phyloP scores from a whole-genome alignment of 345 rosid species.

The Brassica rapa region DNA sequence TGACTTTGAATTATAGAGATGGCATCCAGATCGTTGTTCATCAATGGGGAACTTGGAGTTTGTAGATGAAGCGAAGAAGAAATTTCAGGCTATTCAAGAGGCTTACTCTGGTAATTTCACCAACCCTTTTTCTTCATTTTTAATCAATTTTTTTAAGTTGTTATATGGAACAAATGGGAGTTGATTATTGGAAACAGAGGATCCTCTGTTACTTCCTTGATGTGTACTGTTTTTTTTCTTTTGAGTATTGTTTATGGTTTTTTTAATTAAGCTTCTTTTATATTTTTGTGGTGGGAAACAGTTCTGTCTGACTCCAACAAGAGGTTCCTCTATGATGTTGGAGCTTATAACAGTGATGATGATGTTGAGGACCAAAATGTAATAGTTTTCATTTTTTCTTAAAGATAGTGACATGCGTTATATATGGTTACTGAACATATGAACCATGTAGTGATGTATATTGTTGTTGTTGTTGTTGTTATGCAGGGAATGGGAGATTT shows the following conservation, averaged over 20 bases:
- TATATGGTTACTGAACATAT: too few relatives aligned
- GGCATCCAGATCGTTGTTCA: constrained; percentile 99
- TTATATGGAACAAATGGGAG: neutral
- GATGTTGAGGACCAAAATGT: constrained; percentile 66
- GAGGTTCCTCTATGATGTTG: constrained; percentile 92
- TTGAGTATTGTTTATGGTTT: constrained; percentile 5
- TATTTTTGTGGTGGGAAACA: constrained; percentile 35
- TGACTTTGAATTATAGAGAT: constrained; percentile 52
- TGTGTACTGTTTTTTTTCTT: neutral
- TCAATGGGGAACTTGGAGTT: constrained; percentile 61
- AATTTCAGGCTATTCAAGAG: constrained; percentile 83
- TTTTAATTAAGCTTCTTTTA: neutral
- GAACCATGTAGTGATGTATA: neutral
- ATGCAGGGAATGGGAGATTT: constrained; percentile 98
- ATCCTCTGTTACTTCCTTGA: constrained; percentile 13
- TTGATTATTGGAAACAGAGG: constrained; percentile 31
- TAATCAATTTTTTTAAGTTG: neutral
- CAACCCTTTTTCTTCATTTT: neutral
- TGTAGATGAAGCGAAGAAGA: constrained; percentile 82
- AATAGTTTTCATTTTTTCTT: neutral
- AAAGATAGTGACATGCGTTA: neutral
- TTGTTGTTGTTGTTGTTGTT: too few relatives aligned
- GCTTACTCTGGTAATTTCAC: constrained; percentile 78
- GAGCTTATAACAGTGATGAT: constrained; percentile 69
- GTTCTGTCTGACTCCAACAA: constrained; percentile 85